phyloP scores from a whole-genome alignment of 176 grass and related monocot genomes.

The Aechmea fasciata region DNA sequence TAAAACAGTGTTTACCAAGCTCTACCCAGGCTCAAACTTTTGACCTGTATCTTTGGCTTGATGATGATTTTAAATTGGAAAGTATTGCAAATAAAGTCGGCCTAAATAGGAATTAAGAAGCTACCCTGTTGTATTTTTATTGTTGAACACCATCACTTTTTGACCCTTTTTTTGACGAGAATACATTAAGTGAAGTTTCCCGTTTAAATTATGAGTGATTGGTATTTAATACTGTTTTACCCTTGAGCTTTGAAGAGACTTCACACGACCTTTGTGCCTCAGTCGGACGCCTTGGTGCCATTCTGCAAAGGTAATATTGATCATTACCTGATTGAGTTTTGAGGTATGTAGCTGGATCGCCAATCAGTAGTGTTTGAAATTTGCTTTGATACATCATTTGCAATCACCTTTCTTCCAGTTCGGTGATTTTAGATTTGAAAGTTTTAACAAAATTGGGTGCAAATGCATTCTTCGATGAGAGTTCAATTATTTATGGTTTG shows the following conservation, averaged over 20 bases:
- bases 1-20: no score
- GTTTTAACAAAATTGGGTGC: no score
- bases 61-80: no score
- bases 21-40: no score
- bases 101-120: background rate
- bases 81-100: background rate
- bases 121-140: background rate
- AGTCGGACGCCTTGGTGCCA: background rate
- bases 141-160: background rate
- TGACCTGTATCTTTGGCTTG: no score
- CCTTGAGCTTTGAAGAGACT: background rate
- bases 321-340: background rate
- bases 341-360: no score
- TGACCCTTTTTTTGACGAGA: background rate
- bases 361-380: no score
- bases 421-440: no score
- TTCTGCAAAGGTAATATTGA: background rate
- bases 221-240: background rate
- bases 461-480: no score
- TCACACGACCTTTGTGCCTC: background rate
- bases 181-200: background rate
- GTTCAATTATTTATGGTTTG: no score
- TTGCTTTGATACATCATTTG: no score
- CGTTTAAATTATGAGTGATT: background rate
- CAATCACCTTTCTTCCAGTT: no score